phyloP scores from a whole-genome alignment of 129 eudicot genomes.

The Tanacetum coccineum region DNA sequence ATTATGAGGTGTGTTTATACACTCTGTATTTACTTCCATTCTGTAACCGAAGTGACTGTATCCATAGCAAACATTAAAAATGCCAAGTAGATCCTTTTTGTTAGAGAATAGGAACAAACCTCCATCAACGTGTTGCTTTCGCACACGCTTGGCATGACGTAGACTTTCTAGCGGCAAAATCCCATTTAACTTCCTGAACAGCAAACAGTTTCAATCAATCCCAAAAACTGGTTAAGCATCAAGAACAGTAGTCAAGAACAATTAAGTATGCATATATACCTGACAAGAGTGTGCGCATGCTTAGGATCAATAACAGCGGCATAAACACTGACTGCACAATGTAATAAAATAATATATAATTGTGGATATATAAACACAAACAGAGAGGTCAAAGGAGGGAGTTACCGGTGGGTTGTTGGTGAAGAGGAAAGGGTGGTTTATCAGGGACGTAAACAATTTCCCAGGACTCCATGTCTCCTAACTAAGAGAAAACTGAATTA shows the following conservation, averaged over 20 bases:
- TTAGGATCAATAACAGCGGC: slow-evolving; percentile 71
- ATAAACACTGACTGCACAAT: slow-evolving; percentile 52
- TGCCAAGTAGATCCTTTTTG: neutral
- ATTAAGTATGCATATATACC: too few relatives aligned
- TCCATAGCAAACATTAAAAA: too few relatives aligned
- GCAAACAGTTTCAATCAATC: slow-evolving; percentile 2
- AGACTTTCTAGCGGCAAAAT: slow-evolving; percentile 69
- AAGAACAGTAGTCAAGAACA: too few relatives aligned
- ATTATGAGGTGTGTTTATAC: too few relatives aligned
- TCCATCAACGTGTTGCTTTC: slow-evolving; percentile 46
- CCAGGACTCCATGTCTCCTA: slow-evolving; percentile 38
- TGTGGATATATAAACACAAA: neutral
- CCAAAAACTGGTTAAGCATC: neutral
- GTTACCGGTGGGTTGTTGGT: slow-evolving; percentile 73
- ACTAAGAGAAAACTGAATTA: neutral
- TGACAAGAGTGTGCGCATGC: slow-evolving; percentile 66
- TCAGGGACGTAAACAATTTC: slow-evolving; percentile 78
- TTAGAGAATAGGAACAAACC: slow-evolving; percentile 34
- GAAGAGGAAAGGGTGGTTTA: slow-evolving; percentile 58
- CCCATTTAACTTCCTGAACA: slow-evolving; percentile 69
- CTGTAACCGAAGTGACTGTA: too few relatives aligned
- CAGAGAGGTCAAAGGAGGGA: slow-evolving; percentile 15
- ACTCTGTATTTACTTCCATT: too few relatives aligned
- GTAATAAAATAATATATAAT: neutral
- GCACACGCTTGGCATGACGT: slow-evolving; percentile 85